phyloP scores from a whole-genome alignment of 768 basidiomycete genomes.

The Tephrocybe sp. region DNA sequence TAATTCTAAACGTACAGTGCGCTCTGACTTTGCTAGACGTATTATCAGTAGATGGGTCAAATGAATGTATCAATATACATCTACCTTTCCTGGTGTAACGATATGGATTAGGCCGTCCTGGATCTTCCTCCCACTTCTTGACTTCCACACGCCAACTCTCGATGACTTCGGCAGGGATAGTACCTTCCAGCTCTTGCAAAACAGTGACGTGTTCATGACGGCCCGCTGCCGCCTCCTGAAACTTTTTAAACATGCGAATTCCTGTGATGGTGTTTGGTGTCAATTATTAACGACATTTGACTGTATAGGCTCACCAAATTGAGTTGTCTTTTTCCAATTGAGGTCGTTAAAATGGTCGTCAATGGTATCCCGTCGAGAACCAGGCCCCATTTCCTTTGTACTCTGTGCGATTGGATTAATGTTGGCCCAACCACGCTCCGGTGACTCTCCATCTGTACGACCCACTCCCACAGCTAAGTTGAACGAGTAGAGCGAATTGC shows the following conservation, averaged over 20 bases:
- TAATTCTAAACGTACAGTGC: neutral
- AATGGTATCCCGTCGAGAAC: neutral
- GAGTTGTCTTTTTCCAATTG: constrained; percentile 1
- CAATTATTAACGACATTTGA: neutral
- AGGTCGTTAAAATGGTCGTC: neutral
- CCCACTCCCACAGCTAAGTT: constrained; percentile 19
- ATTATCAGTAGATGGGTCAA: neutral
- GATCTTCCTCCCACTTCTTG: neutral
- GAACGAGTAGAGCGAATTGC: constrained; percentile 20
- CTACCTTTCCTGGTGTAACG: neutral
- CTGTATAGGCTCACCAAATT: neutral
- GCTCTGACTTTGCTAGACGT: neutral
- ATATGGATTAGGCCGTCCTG: neutral
- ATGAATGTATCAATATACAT: neutral
- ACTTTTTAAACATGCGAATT: neutral
- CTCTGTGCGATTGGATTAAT: constrained; percentile 17
- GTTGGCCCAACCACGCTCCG: constrained; percentile 22
- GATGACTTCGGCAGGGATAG: neutral
- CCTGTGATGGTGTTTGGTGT: neutral
- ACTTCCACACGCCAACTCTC: neutral
- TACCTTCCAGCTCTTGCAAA: neutral
- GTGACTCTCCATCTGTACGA: constrained; percentile 11
- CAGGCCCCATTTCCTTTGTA: constrained; percentile 25
- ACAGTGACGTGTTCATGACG: neutral
- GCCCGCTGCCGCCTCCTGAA: neutral